phyloP scores from a whole-genome alignment of 257 asterid genomes.

The Solanum chiquidenum region DNA sequence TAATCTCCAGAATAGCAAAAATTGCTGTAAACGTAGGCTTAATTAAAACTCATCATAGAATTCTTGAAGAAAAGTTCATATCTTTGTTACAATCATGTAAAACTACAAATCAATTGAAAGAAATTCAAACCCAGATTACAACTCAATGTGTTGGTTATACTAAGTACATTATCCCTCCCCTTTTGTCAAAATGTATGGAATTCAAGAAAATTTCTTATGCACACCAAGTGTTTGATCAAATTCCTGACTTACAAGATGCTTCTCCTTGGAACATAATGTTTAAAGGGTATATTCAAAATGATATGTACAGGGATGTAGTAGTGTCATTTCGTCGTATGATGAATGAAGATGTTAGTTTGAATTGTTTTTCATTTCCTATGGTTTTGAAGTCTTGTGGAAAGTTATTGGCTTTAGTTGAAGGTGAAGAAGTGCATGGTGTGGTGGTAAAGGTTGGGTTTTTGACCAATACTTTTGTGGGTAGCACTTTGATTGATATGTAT shows the following conservation, averaged over 20 bases:
- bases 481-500: constrained; percentile 68
- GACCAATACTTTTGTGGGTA: constrained; percentile 45
- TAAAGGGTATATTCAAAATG: constrained; percentile 59
- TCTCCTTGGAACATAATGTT: constrained; percentile 66
- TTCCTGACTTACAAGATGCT: constrained; percentile 34
- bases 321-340: constrained; percentile 45
- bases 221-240: constrained; percentile 53
- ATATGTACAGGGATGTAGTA: constrained; percentile 24
- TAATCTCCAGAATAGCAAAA: constrained; percentile 7
- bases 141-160: constrained; percentile 26
- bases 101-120: constrained; percentile 33
- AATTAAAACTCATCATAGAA: neutral
- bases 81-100: constrained; percentile 56
- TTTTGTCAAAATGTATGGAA: constrained; percentile 39
- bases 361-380: constrained; percentile 56
- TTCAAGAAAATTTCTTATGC: constrained; percentile 22
- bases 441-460: constrained; percentile 42
- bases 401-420: constrained; percentile 41
- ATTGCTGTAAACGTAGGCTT: constrained; percentile 9
- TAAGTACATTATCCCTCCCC: constrained; percentile 37
- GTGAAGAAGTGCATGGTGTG: constrained; percentile 51
- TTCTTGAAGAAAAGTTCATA: constrained; percentile 13
- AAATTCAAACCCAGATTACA: constrained; percentile 59
- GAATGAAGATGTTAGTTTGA: constrained; percentile 49
- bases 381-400: constrained; percentile 64